These are phyloP conservation scores for Nannochloris sp. DNA, from an alignment of 139 green algal genomes.

Conservation along the genomic window DNA sequence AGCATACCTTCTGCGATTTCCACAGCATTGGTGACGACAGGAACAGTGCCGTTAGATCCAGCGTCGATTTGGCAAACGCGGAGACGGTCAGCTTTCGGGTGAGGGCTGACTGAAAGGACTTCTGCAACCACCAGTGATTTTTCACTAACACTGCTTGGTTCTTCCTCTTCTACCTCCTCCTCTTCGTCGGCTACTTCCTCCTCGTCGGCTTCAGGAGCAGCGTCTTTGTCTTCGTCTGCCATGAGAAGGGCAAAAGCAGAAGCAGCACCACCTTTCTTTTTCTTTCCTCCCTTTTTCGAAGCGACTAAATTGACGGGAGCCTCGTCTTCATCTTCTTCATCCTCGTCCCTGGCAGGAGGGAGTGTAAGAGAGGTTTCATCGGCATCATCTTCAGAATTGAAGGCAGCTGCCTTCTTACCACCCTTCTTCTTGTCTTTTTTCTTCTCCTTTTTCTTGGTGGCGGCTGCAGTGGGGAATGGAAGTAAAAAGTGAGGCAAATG, in stretches of 20 bases:
- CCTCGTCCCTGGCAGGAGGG: not conserved
- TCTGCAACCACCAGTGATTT: constrained; percentile 26
- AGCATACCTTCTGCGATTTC: constrained; percentile 59
- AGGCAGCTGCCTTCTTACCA: constrained; percentile 34
- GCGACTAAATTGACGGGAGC: not conserved
- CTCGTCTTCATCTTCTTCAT: constrained; percentile 41
- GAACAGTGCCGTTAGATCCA: constrained; percentile 12
- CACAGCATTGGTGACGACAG: constrained; percentile 65
- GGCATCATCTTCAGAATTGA: constrained; percentile 49
- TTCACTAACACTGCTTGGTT: constrained; percentile 8
- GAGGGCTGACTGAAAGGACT: constrained; percentile 31
- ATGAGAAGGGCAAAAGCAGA: constrained; percentile 44
- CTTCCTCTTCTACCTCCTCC: constrained; percentile 27
- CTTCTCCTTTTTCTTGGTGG: constrained; percentile 38
- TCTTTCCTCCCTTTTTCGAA: not conserved
- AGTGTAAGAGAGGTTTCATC: constrained; percentile 10
- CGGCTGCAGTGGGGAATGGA: not conserved
- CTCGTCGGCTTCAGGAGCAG: too few relatives aligned
- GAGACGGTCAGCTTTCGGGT: constrained; percentile 62
- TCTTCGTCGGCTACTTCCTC: constrained; percentile 30
- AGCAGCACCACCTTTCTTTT: constrained; percentile 32
- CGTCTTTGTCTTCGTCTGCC: constrained; percentile 23
- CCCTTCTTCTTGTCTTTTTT: constrained; percentile 66
- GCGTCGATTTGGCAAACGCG: constrained; percentile 44
- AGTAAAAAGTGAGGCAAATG: not conserved